phyloP scores from a whole-genome alignment of 1,284 basidiomycete genomes.

The Sporisorium scitamineum region DNA sequence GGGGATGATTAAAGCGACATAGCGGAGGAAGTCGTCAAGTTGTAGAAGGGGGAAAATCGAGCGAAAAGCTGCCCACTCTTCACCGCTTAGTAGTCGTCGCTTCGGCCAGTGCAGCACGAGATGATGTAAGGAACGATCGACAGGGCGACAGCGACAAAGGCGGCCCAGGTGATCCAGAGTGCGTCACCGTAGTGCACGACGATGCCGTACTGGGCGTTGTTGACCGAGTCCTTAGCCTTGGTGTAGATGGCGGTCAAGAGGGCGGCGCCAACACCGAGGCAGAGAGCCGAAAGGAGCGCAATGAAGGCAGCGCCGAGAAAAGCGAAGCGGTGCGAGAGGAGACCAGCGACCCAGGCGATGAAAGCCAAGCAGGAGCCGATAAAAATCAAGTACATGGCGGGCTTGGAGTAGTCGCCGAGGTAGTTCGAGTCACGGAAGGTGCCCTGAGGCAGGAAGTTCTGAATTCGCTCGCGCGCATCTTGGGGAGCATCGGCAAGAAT shows the following conservation, averaged over 20 bases:
- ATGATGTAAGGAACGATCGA: constrained; percentile 59
- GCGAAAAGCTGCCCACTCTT: too few species aligned
- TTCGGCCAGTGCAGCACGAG: constrained; percentile 51
- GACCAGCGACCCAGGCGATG: constrained; percentile 59
- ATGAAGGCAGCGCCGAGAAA: constrained; percentile 59
- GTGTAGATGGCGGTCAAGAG: constrained; percentile 62
- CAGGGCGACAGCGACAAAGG: constrained; percentile 51
- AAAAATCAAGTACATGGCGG: constrained; percentile 64
- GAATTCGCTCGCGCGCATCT: constrained; percentile 14
- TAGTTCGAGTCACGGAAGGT: constrained; percentile 53
- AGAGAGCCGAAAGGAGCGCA: constrained; percentile 54
- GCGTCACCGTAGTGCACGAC: constrained; percentile 60
- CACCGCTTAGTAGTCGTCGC: constrained; percentile 30
- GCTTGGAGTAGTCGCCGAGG: constrained; percentile 53
- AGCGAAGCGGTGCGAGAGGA: constrained; percentile 60
- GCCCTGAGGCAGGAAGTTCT: constrained; percentile 30
- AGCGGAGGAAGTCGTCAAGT: too few species aligned
- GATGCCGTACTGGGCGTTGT: constrained; percentile 34
- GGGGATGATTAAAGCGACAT: too few species aligned
- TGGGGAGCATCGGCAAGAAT: constrained; percentile 41
- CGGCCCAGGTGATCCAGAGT: constrained; percentile 66
- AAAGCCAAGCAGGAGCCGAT: constrained; percentile 63
- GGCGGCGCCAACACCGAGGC: constrained; percentile 58
- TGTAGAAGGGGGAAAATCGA: too few species aligned
- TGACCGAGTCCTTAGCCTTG: constrained; percentile 45